These are phyloP conservation scores for Lentinula novae-zelandiae DNA, from an alignment of 1,284 basidiomycete species.

Conservation along the genomic window DNA sequence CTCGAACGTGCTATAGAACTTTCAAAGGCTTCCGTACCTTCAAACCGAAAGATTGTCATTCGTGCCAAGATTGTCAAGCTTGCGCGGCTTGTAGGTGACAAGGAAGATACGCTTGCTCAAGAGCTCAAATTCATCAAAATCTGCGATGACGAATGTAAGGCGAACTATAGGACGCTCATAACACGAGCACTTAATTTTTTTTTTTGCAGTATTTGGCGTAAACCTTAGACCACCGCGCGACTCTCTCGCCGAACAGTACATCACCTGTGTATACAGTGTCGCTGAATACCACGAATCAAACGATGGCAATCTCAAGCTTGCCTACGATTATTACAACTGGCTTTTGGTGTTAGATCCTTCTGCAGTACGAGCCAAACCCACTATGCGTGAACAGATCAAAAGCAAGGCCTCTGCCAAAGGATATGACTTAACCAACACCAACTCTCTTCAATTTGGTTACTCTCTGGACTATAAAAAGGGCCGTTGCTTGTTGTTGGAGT, in stretches of 20 bases:
- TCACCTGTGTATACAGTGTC: constrained; percentile 73
- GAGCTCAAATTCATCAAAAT: not conserved
- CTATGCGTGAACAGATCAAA: not conserved
- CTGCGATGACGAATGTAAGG: constrained; percentile 1
- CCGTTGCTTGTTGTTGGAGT: not conserved
- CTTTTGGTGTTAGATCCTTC: not conserved
- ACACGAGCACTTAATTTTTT: not conserved
- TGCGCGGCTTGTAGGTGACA: not conserved
- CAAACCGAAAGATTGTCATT: not conserved
- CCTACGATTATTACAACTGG: constrained; percentile 2
- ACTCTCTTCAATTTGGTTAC: not conserved
- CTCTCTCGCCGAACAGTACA: constrained; percentile 66
- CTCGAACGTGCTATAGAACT: not conserved
- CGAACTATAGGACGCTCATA: not conserved
- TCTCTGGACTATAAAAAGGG: constrained; percentile 3
- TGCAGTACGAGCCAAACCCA: not conserved
- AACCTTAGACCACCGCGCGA: constrained; percentile 31
- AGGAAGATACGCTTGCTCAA: not conserved
- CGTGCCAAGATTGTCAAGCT: not conserved
- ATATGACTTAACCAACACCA: not conserved
- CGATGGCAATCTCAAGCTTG: constrained; percentile 3
- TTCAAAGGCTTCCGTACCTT: not conserved
- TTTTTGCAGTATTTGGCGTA: not conserved
- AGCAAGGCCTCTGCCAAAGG: not conserved
- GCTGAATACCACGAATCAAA: constrained; percentile 31